Percentiles rank a stretch among this genome's conserved stretches.
Evolutionary conservation across 768 basidiomycete species (phyloP).

Genomic region (Agaricus sinodeliciosus): DNA sequence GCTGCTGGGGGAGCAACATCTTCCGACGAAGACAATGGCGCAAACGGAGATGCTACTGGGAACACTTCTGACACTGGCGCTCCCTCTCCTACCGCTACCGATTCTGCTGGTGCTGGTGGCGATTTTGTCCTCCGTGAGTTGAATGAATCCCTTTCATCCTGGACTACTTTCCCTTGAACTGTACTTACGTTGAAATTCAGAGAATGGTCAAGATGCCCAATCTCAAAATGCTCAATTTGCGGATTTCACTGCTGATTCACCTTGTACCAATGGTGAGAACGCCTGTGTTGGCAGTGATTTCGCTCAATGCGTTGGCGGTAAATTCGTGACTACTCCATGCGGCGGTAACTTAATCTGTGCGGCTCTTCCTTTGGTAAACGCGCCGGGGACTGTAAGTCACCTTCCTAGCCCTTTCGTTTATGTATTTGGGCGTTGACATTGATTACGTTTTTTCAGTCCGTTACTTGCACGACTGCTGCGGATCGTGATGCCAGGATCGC

Average conservation of each 20-base stretch:
- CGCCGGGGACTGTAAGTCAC: slow-evolving; percentile 30
- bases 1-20: no score
- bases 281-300: slow-evolving; percentile 41
- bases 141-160: background rate
- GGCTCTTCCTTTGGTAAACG: slow-evolving; percentile 51
- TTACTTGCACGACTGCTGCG: slow-evolving; percentile 41
- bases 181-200: background rate
- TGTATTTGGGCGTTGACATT: background rate
- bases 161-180: background rate
- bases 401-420: background rate
- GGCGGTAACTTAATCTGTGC: slow-evolving; percentile 31
- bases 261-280: slow-evolving; percentile 40
- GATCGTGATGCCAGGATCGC: slow-evolving; percentile 39
- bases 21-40: background rate
- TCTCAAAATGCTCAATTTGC: slow-evolving; percentile 46
- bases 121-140: slow-evolving; percentile 20
- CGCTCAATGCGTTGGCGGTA: slow-evolving; percentile 47
- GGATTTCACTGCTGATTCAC: slow-evolving; percentile 33
- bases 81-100: background rate
- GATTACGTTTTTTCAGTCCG: slow-evolving; percentile 16
- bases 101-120: slow-evolving; percentile 12
- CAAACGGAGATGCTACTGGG: slow-evolving; percentile 14
- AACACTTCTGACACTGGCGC: background rate
- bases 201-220: slow-evolving; percentile 47
- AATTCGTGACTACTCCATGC: slow-evolving; percentile 35